Evolutionary conservation across 2,329 filamentous ascomycete genomes (phyloP).

Genomic region (Teratosphaeria gauchensis): DNA sequence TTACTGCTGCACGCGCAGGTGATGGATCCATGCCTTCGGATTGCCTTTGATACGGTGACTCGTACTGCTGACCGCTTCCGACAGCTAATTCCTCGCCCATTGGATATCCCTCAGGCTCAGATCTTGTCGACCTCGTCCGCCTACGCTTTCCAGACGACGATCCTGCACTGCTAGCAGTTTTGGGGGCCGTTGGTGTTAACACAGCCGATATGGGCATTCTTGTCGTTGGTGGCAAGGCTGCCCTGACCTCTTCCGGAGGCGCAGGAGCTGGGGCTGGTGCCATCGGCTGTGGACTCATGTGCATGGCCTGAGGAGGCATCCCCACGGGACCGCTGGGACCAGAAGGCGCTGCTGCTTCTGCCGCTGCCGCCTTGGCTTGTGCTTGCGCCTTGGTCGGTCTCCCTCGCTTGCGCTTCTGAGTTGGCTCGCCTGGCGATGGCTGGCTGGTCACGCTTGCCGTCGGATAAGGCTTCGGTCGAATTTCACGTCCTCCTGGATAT

Average conservation of each 20-base stretch:
- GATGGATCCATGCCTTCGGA: conserved; percentile 12
- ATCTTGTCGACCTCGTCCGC: conserved; percentile 16
- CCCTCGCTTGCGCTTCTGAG: conserved; percentile 37
- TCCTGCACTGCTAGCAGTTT: conserved; percentile 20
- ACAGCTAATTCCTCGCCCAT: background rate
- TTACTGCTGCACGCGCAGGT: conserved; percentile 16
- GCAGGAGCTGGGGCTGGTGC: conserved; percentile 12
- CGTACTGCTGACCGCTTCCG: conserved; percentile 10
- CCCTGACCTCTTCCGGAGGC: conserved; percentile 10
- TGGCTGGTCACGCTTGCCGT: conserved; percentile 8
- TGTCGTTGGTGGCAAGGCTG: conserved; percentile 13
- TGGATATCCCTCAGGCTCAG: conserved; percentile 6
- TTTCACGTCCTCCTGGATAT: conserved; percentile 28
- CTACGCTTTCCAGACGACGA: conserved; percentile 24
- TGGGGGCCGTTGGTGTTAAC: conserved; percentile 20
- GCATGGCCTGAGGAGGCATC: background rate
- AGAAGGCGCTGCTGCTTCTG: conserved; percentile 6
- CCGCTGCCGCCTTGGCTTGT: conserved; percentile 32
- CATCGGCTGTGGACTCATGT: conserved; percentile 13
- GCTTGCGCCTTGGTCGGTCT: conserved; percentile 40
- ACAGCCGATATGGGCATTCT: conserved; percentile 27
- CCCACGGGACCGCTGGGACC: background rate
- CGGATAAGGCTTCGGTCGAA: conserved; percentile 36
- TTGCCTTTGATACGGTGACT: conserved; percentile 17
- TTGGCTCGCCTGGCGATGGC: conserved; percentile 17